These are phyloP conservation scores for Fusarium sp. DNA, from an alignment of 2,329 filamentous ascomycete species.

Conservation along the genomic window DNA sequence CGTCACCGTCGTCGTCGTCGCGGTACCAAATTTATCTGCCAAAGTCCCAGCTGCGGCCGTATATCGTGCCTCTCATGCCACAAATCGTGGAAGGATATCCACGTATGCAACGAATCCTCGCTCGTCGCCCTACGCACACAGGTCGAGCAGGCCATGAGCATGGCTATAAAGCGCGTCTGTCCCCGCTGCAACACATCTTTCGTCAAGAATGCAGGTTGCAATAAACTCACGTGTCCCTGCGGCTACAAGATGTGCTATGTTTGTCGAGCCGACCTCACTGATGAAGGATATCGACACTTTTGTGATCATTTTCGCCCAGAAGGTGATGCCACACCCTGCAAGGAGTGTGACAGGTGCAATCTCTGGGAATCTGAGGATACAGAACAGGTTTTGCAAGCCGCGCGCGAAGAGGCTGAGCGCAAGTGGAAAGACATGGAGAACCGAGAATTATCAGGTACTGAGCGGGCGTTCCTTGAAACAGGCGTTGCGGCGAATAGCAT, in stretches of 20 bases:
- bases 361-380: constrained; percentile 81
- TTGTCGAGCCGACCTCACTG: constrained; percentile 79
- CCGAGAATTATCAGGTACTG: constrained; percentile 63
- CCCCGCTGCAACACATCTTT: constrained; percentile 91
- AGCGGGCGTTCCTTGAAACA: constrained; percentile 67
- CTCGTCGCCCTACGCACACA: constrained; percentile 85
- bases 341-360: constrained; percentile 83
- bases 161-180: constrained; percentile 94
- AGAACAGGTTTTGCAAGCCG: constrained; percentile 73
- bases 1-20: constrained; percentile 77
- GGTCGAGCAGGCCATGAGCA: constrained; percentile 91
- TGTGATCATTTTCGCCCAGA: constrained; percentile 93
- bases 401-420: constrained; percentile 76
- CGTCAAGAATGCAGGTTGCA: constrained; percentile 93
- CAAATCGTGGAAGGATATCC: constrained; percentile 87
- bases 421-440: constrained; percentile 76
- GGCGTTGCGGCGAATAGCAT: constrained; percentile 52
- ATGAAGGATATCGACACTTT: constrained; percentile 91
- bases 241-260: constrained; percentile 99
- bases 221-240: constrained; percentile 95
- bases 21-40: constrained; percentile 82
- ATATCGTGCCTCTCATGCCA: constrained; percentile 83
- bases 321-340: constrained; percentile 76
- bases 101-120: constrained; percentile 88
- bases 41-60: constrained; percentile 72